These are phyloP conservation scores for Colletotrichum sp. DNA, from an alignment of 2,329 filamentous ascomycete genomes.

Conservation along the genomic window DNA sequence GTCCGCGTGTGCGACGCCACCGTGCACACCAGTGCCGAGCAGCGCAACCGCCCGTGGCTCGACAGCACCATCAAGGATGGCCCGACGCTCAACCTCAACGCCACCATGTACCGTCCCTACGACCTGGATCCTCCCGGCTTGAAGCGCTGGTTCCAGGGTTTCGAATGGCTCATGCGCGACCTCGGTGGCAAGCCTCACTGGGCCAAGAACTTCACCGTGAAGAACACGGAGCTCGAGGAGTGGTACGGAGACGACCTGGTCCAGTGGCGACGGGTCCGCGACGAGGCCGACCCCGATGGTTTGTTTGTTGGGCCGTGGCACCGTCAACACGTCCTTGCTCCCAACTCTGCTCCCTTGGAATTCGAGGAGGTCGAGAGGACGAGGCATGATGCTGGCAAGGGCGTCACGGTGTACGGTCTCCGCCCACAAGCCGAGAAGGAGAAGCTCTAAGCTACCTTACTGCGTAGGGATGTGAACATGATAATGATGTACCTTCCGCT, in stretches of 20 bases:
- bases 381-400: constrained; percentile 14
- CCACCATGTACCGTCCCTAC: constrained; percentile 87
- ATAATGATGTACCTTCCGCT: background rate
- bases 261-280: constrained; percentile 71
- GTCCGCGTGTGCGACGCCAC: constrained; percentile 83
- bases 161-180: constrained; percentile 90
- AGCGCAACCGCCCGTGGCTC: constrained; percentile 50
- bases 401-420: constrained; percentile 7
- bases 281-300: constrained; percentile 77
- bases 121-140: constrained; percentile 77
- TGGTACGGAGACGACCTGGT: constrained; percentile 73
- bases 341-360: constrained; percentile 34
- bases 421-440: background rate
- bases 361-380: constrained; percentile 42
- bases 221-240: constrained; percentile 60
- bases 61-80: constrained; percentile 73
- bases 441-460: background rate
- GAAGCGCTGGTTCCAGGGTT: constrained; percentile 83
- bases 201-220: constrained; percentile 85
- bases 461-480: background rate
- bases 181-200: constrained; percentile 87
- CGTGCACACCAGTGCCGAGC: constrained; percentile 33
- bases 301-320: constrained; percentile 96
- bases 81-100: constrained; percentile 87
- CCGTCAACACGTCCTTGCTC: constrained; percentile 65